Base-by-base conservation (phyloP, 306 rosid species). In the Vachellia collinsii region DNA sequence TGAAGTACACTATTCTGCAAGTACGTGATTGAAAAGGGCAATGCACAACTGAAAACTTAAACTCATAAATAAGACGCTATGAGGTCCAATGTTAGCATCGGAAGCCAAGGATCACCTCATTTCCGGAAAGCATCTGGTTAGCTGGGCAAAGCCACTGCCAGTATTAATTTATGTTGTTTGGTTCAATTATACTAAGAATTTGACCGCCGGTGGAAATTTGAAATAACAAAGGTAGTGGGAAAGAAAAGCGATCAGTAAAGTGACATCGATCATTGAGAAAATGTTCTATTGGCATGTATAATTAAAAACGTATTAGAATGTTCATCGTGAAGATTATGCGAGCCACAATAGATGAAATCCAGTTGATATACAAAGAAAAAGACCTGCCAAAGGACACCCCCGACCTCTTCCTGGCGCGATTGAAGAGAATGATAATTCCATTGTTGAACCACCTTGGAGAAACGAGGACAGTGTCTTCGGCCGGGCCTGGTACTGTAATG, bases 341-440 rank as follows among this genome's bases (percentile, higher is more conserved):
- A 56, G 8, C 14, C 20, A 70, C 3, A 37, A 56, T 10, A 48
- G 4, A 56, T 20, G 23, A 54, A 42, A 65, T 9, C 42, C 34
- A 50, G 67, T 14, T 7, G 10, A 39, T 13, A 13, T 41, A 17
- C 4, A 29, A 62, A 46, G 80, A 89, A 85, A 80, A 73, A 51
- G 82, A 86, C 88, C 80, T 72, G 88, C 8, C 9, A 20, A 67
- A 79, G 72, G 29, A 84, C 54, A 47, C 1, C 34, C 13, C 53
- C 80, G 54, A 84, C 20, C 41, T 41, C 69, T 63, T 77, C 67
- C 80, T 3, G 85, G n/a, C 6, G 87, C 83, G n/a, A 91, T 70
- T 11, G 87, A 81, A 83, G 90, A 88, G 64, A 89, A 61, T 19
- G 86, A 83, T 7, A 81, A 63, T 65, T 89, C 98, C 98, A 94